Evolutionary conservation across 75 land plant species (phyloP).

Genomic region (Cunninghamia lanceolata): DNA sequence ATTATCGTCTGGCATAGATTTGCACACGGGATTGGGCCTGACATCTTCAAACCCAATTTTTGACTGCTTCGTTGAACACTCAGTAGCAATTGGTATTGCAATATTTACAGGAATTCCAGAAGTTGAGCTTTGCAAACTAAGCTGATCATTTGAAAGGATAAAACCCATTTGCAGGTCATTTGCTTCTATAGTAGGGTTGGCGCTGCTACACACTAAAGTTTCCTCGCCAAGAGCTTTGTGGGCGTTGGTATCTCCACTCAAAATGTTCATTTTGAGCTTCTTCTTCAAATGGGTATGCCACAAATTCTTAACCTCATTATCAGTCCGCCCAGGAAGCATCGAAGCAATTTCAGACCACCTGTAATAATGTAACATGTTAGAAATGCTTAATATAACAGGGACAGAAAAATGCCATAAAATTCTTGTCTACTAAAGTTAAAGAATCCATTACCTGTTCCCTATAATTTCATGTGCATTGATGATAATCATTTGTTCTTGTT

Average conservation of each 20-base stretch:
- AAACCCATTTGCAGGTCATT: not conserved
- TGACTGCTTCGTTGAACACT: not conserved
- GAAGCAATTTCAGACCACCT: conserved; percentile 19
- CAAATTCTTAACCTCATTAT: conserved; percentile 17
- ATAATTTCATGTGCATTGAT: conserved; percentile 14
- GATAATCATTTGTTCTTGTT: conserved; percentile 14
- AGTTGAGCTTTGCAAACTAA: not conserved
- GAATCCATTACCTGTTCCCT: conserved; percentile 13
- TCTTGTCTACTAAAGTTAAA: not conserved
- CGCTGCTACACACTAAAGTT: not conserved
- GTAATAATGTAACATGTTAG: not conserved
- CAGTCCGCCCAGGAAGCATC: conserved; percentile 16
- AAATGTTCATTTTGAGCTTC: not conserved
- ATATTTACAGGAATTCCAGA: not conserved
- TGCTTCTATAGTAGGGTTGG: not conserved
- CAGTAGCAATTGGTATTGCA: not conserved
- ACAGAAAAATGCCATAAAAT: not conserved
- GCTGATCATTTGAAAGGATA: not conserved
- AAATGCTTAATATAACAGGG: too few species aligned
- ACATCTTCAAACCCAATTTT: not conserved
- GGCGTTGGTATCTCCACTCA: not conserved
- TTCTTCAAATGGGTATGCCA: conserved; percentile 12
- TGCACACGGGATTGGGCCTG: not conserved
- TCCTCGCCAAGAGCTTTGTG: not conserved
- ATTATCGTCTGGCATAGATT: not conserved